Evolutionary conservation across 192 early-diverging fungal species (phyloP), one percentile per base, ranked within the genome.

Genomic region (Rhizophagus prolifer): DNA sequence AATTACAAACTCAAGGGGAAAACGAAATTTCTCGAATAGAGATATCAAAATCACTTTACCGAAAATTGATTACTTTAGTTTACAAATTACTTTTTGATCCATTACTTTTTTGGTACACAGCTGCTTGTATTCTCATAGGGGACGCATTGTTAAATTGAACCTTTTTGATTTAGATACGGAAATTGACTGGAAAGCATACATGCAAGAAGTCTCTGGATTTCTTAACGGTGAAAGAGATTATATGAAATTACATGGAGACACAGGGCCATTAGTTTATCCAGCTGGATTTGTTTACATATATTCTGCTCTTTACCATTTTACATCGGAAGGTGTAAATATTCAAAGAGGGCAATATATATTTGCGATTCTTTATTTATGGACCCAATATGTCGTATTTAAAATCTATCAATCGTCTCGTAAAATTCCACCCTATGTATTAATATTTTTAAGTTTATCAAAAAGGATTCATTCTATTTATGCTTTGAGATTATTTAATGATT

Each of bases 151-250:
- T 90, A 16, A 88, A 85, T 14, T 73, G n/a, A 30, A 34, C 23
- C 65, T 47, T 77, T 63, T 14, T 25, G 2, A 34, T n/a, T 23
- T 74, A 89, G 88, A 98, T 81, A 97, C 97, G 3, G 95, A 99
- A 80, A 99, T 99, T 75, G 97, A 99, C 85, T 99, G 95, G 95
- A 85, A 79, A 21, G 91, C 97, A 13, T 99, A 99, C 75, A 97
- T 99, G 95, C 94, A 98, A 80, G 87, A 99, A 84, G 92, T 97
- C 0, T 80, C 77, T 8, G 89, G 89, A 28, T 95, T 94, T 77
- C 72, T 94, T 0, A 67, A 78, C 5, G 97, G 97, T 8, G 94
- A 99, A 79, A 88, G 90, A 14, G 90, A 97, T 79, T 99, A 99
- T 70, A 36, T 75, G 21, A 89, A 90, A 31, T 80, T 99, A 38